Percentiles rank a stretch among this genome's conserved stretches.
Evolutionary conservation across 2,329 filamentous ascomycete genomes (phyloP).

Genomic region (Neoarthrinium moseri): DNA sequence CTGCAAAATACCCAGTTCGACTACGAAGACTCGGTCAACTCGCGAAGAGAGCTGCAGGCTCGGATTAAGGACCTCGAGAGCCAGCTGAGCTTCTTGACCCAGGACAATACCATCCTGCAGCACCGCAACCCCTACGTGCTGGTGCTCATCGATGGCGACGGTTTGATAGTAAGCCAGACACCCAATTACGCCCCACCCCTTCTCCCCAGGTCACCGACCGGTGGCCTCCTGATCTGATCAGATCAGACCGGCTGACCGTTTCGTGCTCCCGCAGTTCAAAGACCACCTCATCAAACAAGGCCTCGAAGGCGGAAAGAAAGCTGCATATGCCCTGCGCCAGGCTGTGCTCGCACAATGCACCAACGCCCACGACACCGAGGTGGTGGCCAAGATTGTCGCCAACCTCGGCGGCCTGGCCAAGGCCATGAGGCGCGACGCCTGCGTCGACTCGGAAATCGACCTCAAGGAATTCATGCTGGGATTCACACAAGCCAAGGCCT

Average conservation of each 20-base stretch:
- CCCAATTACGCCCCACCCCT: no score
- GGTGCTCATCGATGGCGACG: slow-evolving; percentile 63
- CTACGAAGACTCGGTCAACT: slow-evolving; percentile 46
- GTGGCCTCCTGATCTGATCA: background rate
- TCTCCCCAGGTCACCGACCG: no score
- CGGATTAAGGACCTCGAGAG: slow-evolving; percentile 39
- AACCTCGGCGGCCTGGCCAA: slow-evolving; percentile 51
- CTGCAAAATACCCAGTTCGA: slow-evolving; percentile 47
- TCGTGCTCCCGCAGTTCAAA: slow-evolving; percentile 50
- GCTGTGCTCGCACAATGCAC: slow-evolving; percentile 46
- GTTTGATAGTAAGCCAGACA: slow-evolving; percentile 55
- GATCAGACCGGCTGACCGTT: background rate
- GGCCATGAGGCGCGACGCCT: slow-evolving; percentile 48
- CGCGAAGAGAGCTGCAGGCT: slow-evolving; percentile 50
- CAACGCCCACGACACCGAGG: slow-evolving; percentile 46
- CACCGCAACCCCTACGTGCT: slow-evolving; percentile 58
- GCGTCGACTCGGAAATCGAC: slow-evolving; percentile 40
- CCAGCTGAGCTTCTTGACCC: slow-evolving; percentile 31
- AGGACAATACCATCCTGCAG: slow-evolving; percentile 40
- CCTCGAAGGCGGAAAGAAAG: slow-evolving; percentile 52
- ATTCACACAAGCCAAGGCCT: slow-evolving; percentile 58
- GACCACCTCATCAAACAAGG: slow-evolving; percentile 53
- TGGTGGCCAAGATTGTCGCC: slow-evolving; percentile 56
- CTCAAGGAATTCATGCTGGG: slow-evolving; percentile 57
- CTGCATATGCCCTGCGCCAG: slow-evolving; percentile 47